phyloP scores from a whole-genome alignment of 495 filamentous ascomycete genomes.

The Talaromyces thailandensis region DNA sequence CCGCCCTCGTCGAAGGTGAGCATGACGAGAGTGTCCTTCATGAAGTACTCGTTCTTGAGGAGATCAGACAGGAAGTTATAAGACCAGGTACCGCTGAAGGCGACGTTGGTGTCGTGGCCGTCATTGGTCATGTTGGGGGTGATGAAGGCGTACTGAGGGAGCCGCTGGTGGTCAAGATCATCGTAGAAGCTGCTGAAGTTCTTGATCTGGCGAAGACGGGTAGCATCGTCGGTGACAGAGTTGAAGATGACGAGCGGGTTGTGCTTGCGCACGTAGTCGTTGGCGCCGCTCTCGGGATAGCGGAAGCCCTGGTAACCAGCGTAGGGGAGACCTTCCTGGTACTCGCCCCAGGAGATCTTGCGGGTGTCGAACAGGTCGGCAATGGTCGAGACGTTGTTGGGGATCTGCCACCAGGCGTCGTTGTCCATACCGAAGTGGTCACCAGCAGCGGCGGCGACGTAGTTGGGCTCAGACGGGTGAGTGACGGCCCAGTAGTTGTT shows the following conservation, averaged over 20 bases:
- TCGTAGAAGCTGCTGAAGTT: slow-evolving; percentile 55
- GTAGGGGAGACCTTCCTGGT: slow-evolving; percentile 62
- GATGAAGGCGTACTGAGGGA: slow-evolving; percentile 68
- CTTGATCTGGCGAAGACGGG: slow-evolving; percentile 56
- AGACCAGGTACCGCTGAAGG: slow-evolving; percentile 49
- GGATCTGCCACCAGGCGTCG: slow-evolving; percentile 49
- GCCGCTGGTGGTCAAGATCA: slow-evolving; percentile 45
- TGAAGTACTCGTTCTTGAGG: slow-evolving; percentile 55
- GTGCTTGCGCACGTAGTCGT: slow-evolving; percentile 70
- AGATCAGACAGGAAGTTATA: slow-evolving; percentile 52
- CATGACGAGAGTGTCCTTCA: slow-evolving; percentile 57
- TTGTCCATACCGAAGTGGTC: slow-evolving; percentile 64
- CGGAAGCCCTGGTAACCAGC: slow-evolving; percentile 54
- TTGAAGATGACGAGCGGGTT: slow-evolving; percentile 56
- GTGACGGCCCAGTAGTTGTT: slow-evolving; percentile 56
- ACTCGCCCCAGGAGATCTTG: slow-evolving; percentile 58
- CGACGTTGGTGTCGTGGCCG: slow-evolving; percentile 60
- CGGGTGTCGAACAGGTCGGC: slow-evolving; percentile 62
- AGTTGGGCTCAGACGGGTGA: slow-evolving; percentile 69
- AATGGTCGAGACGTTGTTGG: slow-evolving; percentile 56
- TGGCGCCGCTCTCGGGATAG: slow-evolving; percentile 44
- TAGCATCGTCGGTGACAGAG: slow-evolving; percentile 43
- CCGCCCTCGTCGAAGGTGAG: slow-evolving; percentile 62
- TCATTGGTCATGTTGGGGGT: slow-evolving; percentile 72
- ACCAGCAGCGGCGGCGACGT: slow-evolving; percentile 50